These are phyloP conservation scores for Pseudevernia furfuracea DNA, from an alignment of 495 filamentous ascomycete species.

Conservation along the genomic window DNA sequence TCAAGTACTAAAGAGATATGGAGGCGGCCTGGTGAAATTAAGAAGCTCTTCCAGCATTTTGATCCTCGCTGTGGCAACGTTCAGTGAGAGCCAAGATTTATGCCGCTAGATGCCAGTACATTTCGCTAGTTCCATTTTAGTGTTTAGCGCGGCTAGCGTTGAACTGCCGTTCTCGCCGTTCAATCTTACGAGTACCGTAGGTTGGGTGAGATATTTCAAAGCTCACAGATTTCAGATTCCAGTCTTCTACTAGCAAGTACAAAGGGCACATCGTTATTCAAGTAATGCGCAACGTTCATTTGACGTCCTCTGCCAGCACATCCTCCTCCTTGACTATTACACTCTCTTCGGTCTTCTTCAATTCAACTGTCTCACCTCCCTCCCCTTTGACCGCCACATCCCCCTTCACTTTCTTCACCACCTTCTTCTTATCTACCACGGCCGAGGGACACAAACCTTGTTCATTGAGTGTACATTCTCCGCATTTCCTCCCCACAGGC, in stretches of 20 bases:
- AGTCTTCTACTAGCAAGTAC: no score
- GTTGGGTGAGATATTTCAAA: no score
- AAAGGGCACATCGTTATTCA: not conserved
- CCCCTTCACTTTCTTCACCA: constrained; percentile 40
- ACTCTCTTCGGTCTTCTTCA: constrained; percentile 37
- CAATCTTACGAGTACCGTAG: no score
- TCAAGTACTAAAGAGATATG: not conserved
- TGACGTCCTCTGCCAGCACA: constrained; percentile 29
- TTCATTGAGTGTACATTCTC: constrained; percentile 69
- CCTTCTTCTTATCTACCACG: constrained; percentile 38
- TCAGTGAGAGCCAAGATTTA: not conserved
- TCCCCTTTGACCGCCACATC: constrained; percentile 38
- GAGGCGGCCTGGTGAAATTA: not conserved
- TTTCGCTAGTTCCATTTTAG: not conserved
- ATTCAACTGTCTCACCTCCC: constrained; percentile 52
- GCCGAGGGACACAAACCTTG: constrained; percentile 71
- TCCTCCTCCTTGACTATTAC: constrained; percentile 50
- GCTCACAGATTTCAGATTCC: no score
- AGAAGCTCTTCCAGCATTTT: not conserved
- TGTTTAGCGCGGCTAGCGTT: no score
- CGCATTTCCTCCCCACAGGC: constrained; percentile 71
- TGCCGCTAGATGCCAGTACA: not conserved
- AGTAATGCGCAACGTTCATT: not conserved
- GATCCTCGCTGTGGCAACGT: not conserved
- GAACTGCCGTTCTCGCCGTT: no score